Base-by-base conservation (phyloP, 495 filamentous ascomycete genomes). In the Annulohypoxylon nitens region DNA sequence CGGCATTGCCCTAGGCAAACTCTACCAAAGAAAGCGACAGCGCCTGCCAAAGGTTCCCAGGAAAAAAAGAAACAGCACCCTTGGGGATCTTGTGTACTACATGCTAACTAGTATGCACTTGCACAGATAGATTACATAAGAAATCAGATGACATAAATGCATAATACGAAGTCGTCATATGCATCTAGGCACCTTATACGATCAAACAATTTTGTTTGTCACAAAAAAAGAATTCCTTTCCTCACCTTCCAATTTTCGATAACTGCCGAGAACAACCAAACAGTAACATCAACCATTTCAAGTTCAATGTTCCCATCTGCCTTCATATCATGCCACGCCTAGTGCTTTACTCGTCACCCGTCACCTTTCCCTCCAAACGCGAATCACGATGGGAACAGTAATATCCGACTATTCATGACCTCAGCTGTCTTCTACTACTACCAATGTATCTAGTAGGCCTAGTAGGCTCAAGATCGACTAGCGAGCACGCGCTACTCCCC, bases 111-210 rank as follows among this genome's bases (percentile, higher is more conserved):
- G 20, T 23, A 23, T 16, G 37, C 37, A 50, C 0, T 25, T 4
- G 30, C 20, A 7, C 50, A 37, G 41, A 34, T 11, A 63, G 37
- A 57, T 71, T 70, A 65, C 61, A 47, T 60, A 54, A 65, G 39
- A 43, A 14, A 16, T 45, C n/a, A 6, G 39, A 67, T 18, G 30
- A 54, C 39, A 30, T 16, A 41, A 26, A 12, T 51, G 34, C 34
- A 51, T 25, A 25, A 0, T 4, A 1, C 3, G 30, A 30, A 20
- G 4, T 51, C 2, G 30, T 6, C 14, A 51, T 51, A 61, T 16
- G 25, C 26, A 10, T 4, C 50, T 51, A 61, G 6, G 25, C 37
- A 10, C 4, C 50, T 67, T 71, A 71, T 67, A 39, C 16, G 39
- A 59, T 41, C 50, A 70, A 18, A 2, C 14, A 25, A 43, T 37